Conservation (phyloP, 2,329 filamentous ascomycete species). For the Penicillium glabrum region DNA sequence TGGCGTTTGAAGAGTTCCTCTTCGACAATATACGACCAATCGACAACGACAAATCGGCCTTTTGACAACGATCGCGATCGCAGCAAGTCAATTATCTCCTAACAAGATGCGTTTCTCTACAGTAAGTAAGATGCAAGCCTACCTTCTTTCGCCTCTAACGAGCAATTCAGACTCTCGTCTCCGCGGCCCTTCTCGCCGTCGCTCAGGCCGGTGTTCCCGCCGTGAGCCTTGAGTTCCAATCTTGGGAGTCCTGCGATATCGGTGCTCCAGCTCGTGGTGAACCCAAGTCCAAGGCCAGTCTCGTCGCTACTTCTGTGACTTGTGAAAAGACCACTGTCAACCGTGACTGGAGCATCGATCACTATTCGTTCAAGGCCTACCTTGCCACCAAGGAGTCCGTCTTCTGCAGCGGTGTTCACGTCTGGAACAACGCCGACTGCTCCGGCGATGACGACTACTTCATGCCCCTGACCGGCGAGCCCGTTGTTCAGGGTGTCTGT, state of each 20-base stretch:
- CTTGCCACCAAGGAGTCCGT: conserved; percentile 22
- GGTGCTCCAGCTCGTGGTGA: conserved; percentile 13
- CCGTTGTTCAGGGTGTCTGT: conserved; percentile 16
- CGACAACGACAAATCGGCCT: conserved; percentile 1
- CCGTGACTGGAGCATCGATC: conserved; percentile 22
- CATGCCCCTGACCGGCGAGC: conserved; percentile 14
- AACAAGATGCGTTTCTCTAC: conserved; percentile 24
- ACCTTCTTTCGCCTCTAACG: background rate
- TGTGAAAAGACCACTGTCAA: conserved; percentile 22
- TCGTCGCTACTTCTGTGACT: conserved; percentile 16
- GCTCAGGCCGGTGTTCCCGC: conserved; percentile 20
- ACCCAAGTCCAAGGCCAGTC: conserved; percentile 12
- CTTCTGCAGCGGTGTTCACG: conserved; percentile 16
- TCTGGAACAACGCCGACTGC: conserved; percentile 24
- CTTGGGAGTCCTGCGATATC: conserved; percentile 22
- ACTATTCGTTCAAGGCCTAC: conserved; percentile 18
- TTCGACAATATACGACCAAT: conserved; percentile 6
- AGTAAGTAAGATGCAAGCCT: conserved; percentile 2
- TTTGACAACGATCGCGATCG: conserved; percentile 2
- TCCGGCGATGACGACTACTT: conserved; percentile 15
- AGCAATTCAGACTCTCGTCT: conserved; percentile 16
- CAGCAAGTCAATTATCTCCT: conserved; percentile 1
- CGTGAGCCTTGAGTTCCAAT: conserved; percentile 20
- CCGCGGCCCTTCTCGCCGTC: conserved; percentile 18
- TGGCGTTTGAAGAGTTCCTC: background rate